A percentile compares a stretch with the other conserved stretches of the same genome.
Evolutionary conservation across 139 green algal genomes (phyloP).

Genomic region (Yamagishiella unicocca): DNA sequence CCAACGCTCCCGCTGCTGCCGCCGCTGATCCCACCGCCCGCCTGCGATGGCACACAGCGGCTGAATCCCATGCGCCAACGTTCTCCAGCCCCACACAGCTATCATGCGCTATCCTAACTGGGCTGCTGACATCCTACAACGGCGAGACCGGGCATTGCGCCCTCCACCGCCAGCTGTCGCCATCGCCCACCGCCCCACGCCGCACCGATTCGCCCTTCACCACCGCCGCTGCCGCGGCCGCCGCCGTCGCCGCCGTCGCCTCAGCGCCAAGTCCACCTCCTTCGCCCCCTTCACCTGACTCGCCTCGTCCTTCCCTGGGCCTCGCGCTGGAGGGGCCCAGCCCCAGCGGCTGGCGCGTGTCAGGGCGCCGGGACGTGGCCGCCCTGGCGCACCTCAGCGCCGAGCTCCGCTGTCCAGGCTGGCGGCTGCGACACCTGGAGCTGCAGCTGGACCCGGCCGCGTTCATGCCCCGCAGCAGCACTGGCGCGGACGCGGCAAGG

Average conservation of each 20-base stretch:
- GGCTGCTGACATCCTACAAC: neutral
- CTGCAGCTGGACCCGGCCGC: neutral
- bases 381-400: neutral
- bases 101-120: neutral
- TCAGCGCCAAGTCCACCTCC: neutral
- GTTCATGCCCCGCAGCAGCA: neutral
- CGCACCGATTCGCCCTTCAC: neutral
- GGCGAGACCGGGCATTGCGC: neutral
- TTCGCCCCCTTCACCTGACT: neutral
- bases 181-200: neutral
- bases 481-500: neutral
- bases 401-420: neutral
- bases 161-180: neutral
- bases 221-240: neutral
- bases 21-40: neutral
- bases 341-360: slow-evolving; percentile 14
- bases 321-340: neutral
- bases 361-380: neutral
- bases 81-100: slow-evolving; percentile 7
- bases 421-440: slow-evolving; percentile 9
- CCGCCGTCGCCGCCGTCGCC: neutral
- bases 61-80: too few relatives aligned
- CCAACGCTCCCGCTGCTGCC: neutral
- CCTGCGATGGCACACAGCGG: too few relatives aligned
- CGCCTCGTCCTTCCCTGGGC: neutral